phyloP scores from a whole-genome alignment of 2,329 filamentous ascomycete species.

The Colletotrichum karsti region DNA sequence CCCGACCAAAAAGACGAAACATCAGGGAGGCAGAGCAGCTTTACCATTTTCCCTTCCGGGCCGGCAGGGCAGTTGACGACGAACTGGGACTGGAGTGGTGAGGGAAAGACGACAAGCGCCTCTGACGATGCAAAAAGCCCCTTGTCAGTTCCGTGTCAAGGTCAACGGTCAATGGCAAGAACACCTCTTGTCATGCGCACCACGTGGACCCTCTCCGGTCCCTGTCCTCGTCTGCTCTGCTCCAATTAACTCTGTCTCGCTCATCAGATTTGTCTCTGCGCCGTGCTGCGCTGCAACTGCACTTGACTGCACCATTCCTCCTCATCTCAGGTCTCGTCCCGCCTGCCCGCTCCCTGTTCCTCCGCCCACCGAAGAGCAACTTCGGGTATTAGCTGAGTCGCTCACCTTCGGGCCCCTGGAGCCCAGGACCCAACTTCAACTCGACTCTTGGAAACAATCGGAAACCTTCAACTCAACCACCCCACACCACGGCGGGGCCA shows the following conservation, averaged over 20 bases:
- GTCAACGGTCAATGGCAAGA: not conserved
- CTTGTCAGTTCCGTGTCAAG: not conserved
- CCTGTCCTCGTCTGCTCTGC: constrained; percentile 4
- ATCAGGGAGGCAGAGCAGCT: not conserved
- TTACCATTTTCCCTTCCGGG: not conserved
- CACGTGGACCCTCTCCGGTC: constrained; percentile 31
- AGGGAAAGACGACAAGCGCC: not conserved
- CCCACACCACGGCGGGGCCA: not conserved
- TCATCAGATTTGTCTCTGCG: constrained; percentile 1
- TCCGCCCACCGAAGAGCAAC: constrained; percentile 23
- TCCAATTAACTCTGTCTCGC: not conserved
- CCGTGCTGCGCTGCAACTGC: constrained; percentile 1
- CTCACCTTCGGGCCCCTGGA: constrained; percentile 5
- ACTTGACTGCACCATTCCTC: not conserved
- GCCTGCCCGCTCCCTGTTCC: constrained; percentile 17
- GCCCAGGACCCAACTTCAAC: not conserved
- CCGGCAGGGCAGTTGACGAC: not conserved
- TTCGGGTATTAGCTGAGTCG: constrained; percentile 21
- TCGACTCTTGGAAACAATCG: not conserved
- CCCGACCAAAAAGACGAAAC: not conserved
- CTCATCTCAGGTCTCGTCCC: constrained; percentile 15
- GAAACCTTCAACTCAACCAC: not conserved
- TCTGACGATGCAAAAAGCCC: constrained; percentile 14
- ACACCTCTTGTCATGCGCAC: constrained; percentile 25
- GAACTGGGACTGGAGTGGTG: not conserved